These are phyloP conservation scores for Leucocoprinus birnbaumii DNA, from an alignment of 768 basidiomycete genomes.

Conservation along the genomic window DNA sequence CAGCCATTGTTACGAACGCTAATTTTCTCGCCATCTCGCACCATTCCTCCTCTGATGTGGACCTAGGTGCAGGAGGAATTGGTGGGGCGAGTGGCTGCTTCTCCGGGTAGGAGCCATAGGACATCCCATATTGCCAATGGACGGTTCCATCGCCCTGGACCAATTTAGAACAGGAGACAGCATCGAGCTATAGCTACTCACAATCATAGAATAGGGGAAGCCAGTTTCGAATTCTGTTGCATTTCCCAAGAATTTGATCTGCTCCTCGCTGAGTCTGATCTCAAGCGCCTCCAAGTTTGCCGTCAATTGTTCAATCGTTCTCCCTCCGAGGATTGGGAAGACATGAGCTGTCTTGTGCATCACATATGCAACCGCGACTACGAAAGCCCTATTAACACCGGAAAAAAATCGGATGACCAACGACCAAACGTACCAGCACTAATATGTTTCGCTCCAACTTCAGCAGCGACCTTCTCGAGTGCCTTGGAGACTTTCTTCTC, in stretches of 20 bases:
- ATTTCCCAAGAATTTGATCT: constrained; percentile 41
- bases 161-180: neutral
- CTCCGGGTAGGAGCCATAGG: neutral
- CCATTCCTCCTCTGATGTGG: too few species aligned
- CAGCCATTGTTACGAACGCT: too few species aligned
- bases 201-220: constrained; percentile 34
- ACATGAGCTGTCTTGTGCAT: constrained; percentile 52
- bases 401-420: neutral
- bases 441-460: constrained; percentile 45
- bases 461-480: constrained; percentile 46
- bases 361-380: constrained; percentile 49
- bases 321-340: constrained; percentile 47
- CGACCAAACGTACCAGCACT: constrained; percentile 31
- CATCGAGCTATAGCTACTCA: constrained; percentile 13
- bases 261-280: constrained; percentile 36
- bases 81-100: neutral
- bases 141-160: neutral
- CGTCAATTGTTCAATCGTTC: constrained; percentile 48
- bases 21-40: too few species aligned
- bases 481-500: constrained; percentile 40
- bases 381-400: neutral
- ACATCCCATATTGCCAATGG: neutral
- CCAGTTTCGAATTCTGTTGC: constrained; percentile 39
- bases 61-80: constrained; percentile 15
- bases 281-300: constrained; percentile 48